phyloP scores from a whole-genome alignment of 2,329 filamentous ascomycete species.

The Venturia effusa region DNA sequence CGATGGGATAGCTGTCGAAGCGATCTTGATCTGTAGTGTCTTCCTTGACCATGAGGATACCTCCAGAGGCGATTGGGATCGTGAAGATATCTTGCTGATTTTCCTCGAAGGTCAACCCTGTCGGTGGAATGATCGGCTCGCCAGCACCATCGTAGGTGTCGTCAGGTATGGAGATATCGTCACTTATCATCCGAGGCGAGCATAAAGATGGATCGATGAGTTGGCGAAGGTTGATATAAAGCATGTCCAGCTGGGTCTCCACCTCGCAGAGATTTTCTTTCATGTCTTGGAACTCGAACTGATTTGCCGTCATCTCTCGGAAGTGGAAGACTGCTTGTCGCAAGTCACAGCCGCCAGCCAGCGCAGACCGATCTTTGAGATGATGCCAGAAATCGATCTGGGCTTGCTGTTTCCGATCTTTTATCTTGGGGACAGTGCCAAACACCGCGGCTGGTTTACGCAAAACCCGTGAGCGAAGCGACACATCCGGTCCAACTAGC shows the following conservation, averaged over 20 bases:
- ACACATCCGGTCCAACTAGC: constrained; percentile 50
- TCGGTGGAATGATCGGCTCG: neutral
- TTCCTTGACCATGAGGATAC: constrained; percentile 25
- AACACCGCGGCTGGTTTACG: constrained; percentile 36
- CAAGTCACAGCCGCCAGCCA: constrained; percentile 4
- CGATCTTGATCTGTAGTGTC: constrained; percentile 18
- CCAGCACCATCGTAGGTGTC: neutral
- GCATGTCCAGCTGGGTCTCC: constrained; percentile 18
- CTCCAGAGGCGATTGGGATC: constrained; percentile 15
- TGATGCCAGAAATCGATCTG: constrained; percentile 26
- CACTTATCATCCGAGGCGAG: neutral
- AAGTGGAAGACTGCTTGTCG: neutral
- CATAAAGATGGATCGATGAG: constrained; percentile 19
- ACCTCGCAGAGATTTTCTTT: constrained; percentile 9
- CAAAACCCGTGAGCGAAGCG: constrained; percentile 36
- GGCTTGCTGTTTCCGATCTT: constrained; percentile 27
- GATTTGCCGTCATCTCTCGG: neutral
- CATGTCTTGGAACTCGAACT: neutral
- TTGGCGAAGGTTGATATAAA: constrained; percentile 21
- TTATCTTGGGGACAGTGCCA: constrained; percentile 27
- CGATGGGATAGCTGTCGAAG: constrained; percentile 27
- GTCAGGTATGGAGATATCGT: neutral
- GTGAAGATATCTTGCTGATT: neutral
- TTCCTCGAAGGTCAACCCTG: neutral
- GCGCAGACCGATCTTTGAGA: constrained; percentile 12